phyloP scores from a whole-genome alignment of 2,329 filamentous ascomycete genomes.

The Talaromyces amestolkiae region DNA sequence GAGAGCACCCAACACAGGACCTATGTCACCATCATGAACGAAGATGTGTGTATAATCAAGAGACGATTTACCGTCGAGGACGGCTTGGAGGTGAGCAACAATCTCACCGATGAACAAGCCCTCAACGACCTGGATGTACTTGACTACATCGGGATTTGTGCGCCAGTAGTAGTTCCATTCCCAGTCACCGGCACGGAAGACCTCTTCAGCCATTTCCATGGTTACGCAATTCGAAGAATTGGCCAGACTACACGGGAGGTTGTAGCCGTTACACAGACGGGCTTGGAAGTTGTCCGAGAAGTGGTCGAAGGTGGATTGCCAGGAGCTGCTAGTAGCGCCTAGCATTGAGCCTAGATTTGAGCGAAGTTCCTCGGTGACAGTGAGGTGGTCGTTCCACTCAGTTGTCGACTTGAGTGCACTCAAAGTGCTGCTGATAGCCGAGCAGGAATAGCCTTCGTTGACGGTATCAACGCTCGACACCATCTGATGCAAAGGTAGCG shows the following conservation, averaged over 20 bases:
- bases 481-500: constrained; percentile 40
- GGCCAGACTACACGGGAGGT: constrained; percentile 32
- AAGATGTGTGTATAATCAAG: constrained; percentile 38
- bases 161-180: constrained; percentile 45
- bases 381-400: constrained; percentile 37
- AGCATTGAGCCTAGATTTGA: constrained; percentile 33
- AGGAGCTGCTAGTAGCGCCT: constrained; percentile 29
- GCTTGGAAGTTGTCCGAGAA: constrained; percentile 44
- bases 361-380: constrained; percentile 32
- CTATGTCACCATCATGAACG: constrained; percentile 41
- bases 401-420: constrained; percentile 28
- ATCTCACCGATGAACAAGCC: constrained; percentile 41
- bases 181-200: constrained; percentile 43
- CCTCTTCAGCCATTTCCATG: constrained; percentile 32
- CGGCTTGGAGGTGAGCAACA: constrained; percentile 31
- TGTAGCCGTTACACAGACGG: constrained; percentile 41
- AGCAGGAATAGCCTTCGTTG: constrained; percentile 37
- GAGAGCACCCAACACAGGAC: constrained; percentile 35
- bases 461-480: constrained; percentile 36
- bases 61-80: constrained; percentile 24
- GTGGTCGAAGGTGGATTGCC: constrained; percentile 39
- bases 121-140: constrained; percentile 39
- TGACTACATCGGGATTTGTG: constrained; percentile 31
- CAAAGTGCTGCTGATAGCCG: constrained; percentile 26
- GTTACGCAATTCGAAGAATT: constrained; percentile 34